Evolutionary conservation across 176 grass and related monocot species (phyloP).

Genomic region (bread wheat (Triticum aestivum)): DNA sequence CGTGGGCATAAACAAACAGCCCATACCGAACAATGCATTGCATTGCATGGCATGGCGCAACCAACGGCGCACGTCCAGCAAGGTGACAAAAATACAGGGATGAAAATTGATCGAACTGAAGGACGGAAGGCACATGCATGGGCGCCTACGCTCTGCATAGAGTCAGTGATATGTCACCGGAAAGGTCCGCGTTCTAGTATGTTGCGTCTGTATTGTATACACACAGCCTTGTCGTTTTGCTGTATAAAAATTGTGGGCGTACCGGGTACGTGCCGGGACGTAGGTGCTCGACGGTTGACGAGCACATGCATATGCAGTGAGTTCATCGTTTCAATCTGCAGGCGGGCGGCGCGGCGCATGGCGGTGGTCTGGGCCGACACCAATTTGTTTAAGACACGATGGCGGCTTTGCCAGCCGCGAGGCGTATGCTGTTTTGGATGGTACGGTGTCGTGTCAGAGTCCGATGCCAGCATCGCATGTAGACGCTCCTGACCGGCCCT

Average conservation of each 20-base stretch:
- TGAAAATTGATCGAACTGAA: background rate
- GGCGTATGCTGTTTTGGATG: background rate
- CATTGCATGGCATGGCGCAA: background rate
- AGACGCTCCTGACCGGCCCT: background rate
- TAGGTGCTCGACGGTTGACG: background rate
- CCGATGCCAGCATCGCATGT: background rate
- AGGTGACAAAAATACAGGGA: background rate
- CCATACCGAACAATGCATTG: background rate
- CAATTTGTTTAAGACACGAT: background rate
- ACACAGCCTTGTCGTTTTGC: constrained; percentile 2
- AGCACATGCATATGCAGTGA: background rate
- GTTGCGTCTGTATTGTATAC: background rate
- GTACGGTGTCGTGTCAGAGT: background rate
- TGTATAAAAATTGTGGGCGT: background rate
- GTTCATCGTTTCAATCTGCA: too few species aligned
- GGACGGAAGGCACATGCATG: background rate
- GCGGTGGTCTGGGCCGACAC: background rate
- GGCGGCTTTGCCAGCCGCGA: background rate
- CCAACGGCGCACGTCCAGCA: background rate
- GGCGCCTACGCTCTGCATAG: background rate
- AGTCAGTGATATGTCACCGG: background rate
- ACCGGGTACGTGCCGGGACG: background rate
- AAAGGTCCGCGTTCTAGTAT: too few species aligned
- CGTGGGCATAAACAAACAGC: constrained; percentile 15
- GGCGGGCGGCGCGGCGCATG: background rate